Percentiles rank a stretch among this genome's conserved stretches.
Conservation (phyloP, 192 early-diverging fungal genomes). For the Globomyces pollinis-pini region DNA sequence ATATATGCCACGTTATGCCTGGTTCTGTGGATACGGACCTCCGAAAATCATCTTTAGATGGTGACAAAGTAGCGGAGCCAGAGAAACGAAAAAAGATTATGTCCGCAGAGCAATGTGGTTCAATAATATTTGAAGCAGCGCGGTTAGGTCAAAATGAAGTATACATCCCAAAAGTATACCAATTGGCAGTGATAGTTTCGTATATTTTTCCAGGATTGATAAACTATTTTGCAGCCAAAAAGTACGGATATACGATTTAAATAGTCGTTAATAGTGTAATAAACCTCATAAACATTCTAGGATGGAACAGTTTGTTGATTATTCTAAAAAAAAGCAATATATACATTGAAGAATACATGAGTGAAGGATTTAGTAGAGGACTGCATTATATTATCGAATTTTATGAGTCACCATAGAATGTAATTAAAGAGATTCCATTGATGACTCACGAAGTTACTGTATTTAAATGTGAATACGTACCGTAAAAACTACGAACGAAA, state of each 20-base stretch:
- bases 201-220: constrained; percentile 51
- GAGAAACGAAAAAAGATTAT: constrained; percentile 15
- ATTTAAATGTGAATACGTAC: no score
- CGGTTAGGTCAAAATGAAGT: constrained; percentile 46
- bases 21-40: constrained; percentile 71
- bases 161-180: constrained; percentile 58
- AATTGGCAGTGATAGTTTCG: constrained; percentile 36
- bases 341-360: no score
- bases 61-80: not conserved
- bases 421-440: no score
- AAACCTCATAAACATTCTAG: no score
- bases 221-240: constrained; percentile 59
- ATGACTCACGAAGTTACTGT: no score
- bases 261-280: no score
- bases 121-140: constrained; percentile 52
- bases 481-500: no score
- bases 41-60: constrained; percentile 58
- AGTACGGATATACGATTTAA: constrained; percentile 52
- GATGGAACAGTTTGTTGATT: no score
- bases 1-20: constrained; percentile 61
- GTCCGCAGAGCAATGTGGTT: constrained; percentile 49
- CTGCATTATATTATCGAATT: no score
- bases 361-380: no score
- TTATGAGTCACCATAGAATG: no score
- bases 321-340: no score